A percentile compares a stretch with the other conserved stretches of the same genome.
Evolutionary conservation across 2,329 filamentous ascomycete species (phyloP).

Genomic region (Sporothrix humicola): DNA sequence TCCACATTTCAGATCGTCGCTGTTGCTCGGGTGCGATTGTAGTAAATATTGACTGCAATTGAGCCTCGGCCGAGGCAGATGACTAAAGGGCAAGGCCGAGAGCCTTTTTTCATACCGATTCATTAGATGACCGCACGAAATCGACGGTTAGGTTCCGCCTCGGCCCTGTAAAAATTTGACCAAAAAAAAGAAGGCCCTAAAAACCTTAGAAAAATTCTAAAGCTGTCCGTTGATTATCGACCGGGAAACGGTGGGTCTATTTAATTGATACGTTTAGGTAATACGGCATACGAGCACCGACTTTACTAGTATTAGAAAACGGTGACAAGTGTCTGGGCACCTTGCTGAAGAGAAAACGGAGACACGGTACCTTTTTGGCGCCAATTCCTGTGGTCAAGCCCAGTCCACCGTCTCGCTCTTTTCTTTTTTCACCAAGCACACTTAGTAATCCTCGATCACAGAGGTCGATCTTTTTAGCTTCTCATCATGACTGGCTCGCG

Average conservation of each 20-base stretch:
- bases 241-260: slow-evolving; percentile 14
- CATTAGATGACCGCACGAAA: neutral
- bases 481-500: neutral
- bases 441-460: neutral
- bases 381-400: neutral
- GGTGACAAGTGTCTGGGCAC: neutral
- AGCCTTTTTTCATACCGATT: neutral
- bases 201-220: neutral
- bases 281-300: too few species aligned
- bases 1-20: neutral
- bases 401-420: slow-evolving; percentile 3
- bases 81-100: slow-evolving; percentile 1
- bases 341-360: neutral
- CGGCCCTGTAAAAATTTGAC: neutral
- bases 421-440: too few species aligned
- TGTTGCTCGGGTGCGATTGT: neutral
- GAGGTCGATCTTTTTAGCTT: neutral
- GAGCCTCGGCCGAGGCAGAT: neutral
- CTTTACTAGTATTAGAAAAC: neutral
- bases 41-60: neutral
- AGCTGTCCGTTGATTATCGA: neutral
- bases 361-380: neutral
- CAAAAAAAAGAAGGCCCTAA: neutral
- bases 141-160: slow-evolving; percentile 9
- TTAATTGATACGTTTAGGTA: neutral